A percentile compares a stretch with the other conserved stretches of the same genome.
Evolutionary conservation across 352 stramenopile species (phyloP).

Genomic region (Pythium rishiriense): DNA sequence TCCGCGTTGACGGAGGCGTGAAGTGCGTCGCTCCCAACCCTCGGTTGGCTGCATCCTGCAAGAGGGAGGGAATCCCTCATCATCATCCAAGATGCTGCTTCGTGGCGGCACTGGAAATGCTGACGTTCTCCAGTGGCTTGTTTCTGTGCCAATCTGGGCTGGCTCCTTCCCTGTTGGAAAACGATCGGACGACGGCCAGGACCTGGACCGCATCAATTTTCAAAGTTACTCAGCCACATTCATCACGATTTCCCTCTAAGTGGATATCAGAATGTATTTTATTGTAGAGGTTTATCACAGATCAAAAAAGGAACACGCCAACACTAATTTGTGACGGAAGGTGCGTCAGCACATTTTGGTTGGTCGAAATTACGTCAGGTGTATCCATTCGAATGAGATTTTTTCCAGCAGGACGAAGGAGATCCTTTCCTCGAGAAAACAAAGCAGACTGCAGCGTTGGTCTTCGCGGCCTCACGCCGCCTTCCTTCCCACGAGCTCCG

Average conservation of each 20-base stretch:
- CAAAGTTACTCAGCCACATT: not conserved
- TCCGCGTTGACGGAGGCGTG: not conserved
- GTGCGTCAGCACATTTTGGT: constrained; percentile 20
- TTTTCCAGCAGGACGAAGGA: no score
- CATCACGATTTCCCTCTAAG: not conserved
- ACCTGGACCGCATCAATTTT: constrained; percentile 23
- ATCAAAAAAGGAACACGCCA: constrained; percentile 14
- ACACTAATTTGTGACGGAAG: constrained; percentile 17
- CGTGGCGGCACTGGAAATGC: constrained; percentile 8
- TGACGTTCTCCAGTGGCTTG: constrained; percentile 16
- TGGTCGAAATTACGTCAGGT: constrained; percentile 10
- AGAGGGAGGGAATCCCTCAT: no score
- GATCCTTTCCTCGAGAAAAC: no score
- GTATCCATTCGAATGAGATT: constrained; percentile 21
- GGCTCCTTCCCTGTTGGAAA: constrained; percentile 2
- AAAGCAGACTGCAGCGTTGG: no score
- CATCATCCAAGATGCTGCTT: constrained; percentile 20
- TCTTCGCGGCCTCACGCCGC: no score
- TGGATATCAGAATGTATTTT: not conserved
- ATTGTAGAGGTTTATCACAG: constrained; percentile 8
- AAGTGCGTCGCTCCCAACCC: constrained; percentile 11
- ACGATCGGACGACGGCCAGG: not conserved
- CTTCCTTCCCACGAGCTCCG: no score
- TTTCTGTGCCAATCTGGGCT: constrained; percentile 20
- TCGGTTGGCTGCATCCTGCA: no score